phyloP scores from a whole-genome alignment of 352 stramenopile species.

The Phytopythium litorale region DNA sequence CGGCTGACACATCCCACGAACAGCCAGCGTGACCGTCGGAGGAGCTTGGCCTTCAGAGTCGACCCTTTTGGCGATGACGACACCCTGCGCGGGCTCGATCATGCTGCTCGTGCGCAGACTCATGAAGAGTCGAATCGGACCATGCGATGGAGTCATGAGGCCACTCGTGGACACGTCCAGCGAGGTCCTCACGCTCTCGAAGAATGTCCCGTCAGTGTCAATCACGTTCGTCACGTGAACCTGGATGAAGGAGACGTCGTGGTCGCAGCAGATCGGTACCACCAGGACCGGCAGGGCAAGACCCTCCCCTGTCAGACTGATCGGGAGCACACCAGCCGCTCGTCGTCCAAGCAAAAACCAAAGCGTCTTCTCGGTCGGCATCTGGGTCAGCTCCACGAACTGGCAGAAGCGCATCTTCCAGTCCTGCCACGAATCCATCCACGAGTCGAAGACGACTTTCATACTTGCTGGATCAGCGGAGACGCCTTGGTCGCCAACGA shows the following conservation, averaged over 20 bases:
- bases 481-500: background rate
- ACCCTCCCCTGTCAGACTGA: background rate
- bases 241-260: background rate
- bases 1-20: background rate
- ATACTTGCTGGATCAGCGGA: background rate
- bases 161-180: background rate
- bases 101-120: background rate
- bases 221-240: background rate
- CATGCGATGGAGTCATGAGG: background rate
- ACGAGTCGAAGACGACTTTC: background rate
- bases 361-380: background rate
- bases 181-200: background rate
- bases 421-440: background rate
- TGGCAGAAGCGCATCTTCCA: background rate
- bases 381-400: background rate
- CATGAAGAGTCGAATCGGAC: background rate
- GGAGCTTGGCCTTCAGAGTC: background rate
- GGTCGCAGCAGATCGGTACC: background rate
- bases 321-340: background rate
- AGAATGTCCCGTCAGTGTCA: background rate
- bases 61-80: background rate
- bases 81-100: background rate
- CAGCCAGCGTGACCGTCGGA: background rate
- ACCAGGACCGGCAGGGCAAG: background rate
- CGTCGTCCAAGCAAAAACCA: background rate